These are phyloP conservation scores for Podila epigama DNA, from an alignment of 192 early-diverging fungal species.

Conservation along the genomic window DNA sequence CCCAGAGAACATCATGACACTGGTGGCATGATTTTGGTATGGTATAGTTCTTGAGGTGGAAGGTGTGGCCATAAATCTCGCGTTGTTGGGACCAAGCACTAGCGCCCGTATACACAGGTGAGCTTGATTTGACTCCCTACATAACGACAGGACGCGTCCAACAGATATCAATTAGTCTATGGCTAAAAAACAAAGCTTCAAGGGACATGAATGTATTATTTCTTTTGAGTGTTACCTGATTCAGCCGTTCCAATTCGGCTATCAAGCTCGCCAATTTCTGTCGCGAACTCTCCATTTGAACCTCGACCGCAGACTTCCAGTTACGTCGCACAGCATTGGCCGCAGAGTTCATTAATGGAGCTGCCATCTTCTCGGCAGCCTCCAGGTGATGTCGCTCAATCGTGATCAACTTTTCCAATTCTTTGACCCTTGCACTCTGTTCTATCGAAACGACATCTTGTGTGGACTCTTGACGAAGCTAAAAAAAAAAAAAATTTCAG, in stretches of 20 bases:
- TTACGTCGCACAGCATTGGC: constrained; percentile 26
- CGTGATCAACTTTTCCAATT: constrained; percentile 38
- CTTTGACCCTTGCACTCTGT: constrained; percentile 27
- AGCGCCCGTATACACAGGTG: constrained; percentile 1
- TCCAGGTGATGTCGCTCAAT: constrained; percentile 41
- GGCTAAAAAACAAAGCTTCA: not conserved
- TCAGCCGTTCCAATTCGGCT: constrained; percentile 29
- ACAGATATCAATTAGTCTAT: not conserved
- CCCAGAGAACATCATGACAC: constrained; percentile 49
- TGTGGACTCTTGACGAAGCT: constrained; percentile 9
- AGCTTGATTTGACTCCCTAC: constrained; percentile 17
- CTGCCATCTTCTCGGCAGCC: constrained; percentile 47
- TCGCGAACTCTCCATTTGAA: constrained; percentile 43
- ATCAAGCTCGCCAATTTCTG: constrained; percentile 15
- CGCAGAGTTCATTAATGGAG: constrained; percentile 35
- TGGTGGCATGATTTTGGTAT: constrained; percentile 46
- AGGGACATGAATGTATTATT: no score
- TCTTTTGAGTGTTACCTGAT: constrained; percentile 5
- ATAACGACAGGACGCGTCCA: not conserved
- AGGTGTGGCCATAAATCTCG: constrained; percentile 37
- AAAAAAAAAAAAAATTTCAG: not conserved
- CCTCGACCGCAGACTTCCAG: constrained; percentile 46
- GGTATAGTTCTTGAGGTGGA: constrained; percentile 36
- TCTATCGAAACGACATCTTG: constrained; percentile 31
- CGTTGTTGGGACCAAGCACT: constrained; percentile 24